Evolutionary conservation across 805 yeast genomes (phyloP).

Genomic region (Barnettozyma pratensis): DNA sequence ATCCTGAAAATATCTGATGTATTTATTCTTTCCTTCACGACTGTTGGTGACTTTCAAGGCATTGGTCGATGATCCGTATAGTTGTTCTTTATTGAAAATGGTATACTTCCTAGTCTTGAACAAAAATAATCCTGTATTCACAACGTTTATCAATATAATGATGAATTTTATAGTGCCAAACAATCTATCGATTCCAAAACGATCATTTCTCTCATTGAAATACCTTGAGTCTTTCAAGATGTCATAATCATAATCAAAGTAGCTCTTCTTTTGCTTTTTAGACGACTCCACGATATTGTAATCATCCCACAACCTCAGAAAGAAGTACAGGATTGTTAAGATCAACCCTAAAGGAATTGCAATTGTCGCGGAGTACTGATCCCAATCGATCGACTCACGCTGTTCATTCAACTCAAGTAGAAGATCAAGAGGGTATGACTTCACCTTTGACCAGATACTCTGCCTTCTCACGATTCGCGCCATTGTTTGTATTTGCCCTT

Average conservation of each 20-base stretch:
- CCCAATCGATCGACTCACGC: slow-evolving; percentile 26
- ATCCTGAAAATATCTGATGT: not conserved
- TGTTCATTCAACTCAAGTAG: slow-evolving; percentile 23
- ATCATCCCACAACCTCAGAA: slow-evolving; percentile 22
- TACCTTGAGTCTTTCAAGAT: slow-evolving; percentile 19
- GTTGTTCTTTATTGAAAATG: slow-evolving; percentile 20
- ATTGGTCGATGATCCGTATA: slow-evolving; percentile 11
- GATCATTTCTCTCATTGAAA: slow-evolving; percentile 7
- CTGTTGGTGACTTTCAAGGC: slow-evolving; percentile 17
- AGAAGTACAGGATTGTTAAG: slow-evolving; percentile 21
- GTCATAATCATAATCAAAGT: slow-evolving; percentile 11
- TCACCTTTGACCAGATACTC: slow-evolving; percentile 14
- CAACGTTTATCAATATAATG: slow-evolving; percentile 16
- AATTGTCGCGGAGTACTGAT: slow-evolving; percentile 19
- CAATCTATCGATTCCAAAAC: slow-evolving; percentile 6
- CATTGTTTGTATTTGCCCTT: slow-evolving; percentile 4
- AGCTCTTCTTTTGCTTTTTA: not conserved
- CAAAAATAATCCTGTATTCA: slow-evolving; percentile 19
- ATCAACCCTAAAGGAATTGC: slow-evolving; percentile 23
- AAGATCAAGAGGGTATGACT: slow-evolving; percentile 23
- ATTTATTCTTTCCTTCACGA: not conserved
- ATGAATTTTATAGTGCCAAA: slow-evolving; percentile 7
- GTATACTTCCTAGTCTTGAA: slow-evolving; percentile 22
- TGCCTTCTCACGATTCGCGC: slow-evolving; percentile 18
- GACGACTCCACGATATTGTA: slow-evolving; percentile 7